These are phyloP conservation scores for Penicillium aurantiogriseum DNA, from an alignment of 2,329 filamentous ascomycete species.

Conservation along the genomic window DNA sequence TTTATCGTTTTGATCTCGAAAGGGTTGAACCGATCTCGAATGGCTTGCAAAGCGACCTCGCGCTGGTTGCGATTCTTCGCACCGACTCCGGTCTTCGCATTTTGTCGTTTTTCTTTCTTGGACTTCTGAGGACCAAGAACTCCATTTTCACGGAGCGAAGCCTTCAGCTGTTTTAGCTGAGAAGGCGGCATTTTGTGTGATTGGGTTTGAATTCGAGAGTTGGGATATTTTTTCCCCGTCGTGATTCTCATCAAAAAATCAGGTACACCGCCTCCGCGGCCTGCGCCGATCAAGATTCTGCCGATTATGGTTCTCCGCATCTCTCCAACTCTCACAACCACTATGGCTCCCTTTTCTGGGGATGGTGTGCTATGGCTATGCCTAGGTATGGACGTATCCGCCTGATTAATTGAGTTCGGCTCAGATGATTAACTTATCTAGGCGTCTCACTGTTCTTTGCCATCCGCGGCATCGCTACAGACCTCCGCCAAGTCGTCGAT, in stretches of 20 bases:
- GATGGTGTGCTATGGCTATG: conserved; percentile 42
- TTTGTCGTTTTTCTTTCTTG: conserved; percentile 86
- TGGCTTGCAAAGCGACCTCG: conserved; percentile 74
- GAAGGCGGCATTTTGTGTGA: conserved; percentile 75
- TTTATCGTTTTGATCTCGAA: conserved; percentile 87
- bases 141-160: conserved; percentile 83
- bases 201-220: conserved; percentile 19
- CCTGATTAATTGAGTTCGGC: fast-evolving
- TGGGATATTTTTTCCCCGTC: conserved; percentile 28
- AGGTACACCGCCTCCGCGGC: conserved; percentile 35
- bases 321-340: conserved; percentile 13
- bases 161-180: conserved; percentile 92
- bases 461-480: conserved; percentile 57
- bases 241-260: conserved; percentile 25
- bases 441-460: conserved; percentile 50
- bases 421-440: conserved; percentile 14
- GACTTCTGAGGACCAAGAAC: conserved; percentile 89
- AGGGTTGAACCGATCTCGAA: conserved; percentile 95
- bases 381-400: conserved; percentile 28
- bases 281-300: conserved; percentile 30
- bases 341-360: conserved; percentile 37
- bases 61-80: conserved; percentile 74
- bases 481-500: conserved; percentile 40
- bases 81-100: conserved; percentile 63
- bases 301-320: conserved; percentile 25